phyloP scores from a whole-genome alignment of 2,329 filamentous ascomycete genomes.

The Calonectria crousiana region DNA sequence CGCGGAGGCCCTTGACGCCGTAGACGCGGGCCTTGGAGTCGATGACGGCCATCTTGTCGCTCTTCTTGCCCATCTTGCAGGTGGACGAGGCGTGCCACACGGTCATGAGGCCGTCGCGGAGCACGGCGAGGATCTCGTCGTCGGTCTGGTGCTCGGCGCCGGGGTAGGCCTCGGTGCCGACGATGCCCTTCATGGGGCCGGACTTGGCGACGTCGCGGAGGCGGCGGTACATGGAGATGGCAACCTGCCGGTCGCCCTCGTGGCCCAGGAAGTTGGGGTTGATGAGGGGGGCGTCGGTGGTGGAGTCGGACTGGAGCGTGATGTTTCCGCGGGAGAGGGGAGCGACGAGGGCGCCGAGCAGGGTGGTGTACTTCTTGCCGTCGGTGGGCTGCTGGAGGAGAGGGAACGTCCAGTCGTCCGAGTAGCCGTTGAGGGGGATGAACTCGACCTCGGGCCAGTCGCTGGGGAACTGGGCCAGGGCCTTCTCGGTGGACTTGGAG shows the following conservation, averaged over 20 bases:
- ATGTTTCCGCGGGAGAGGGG: constrained; percentile 56
- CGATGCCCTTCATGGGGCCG: constrained; percentile 14
- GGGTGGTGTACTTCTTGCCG: constrained; percentile 27
- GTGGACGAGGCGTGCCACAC: constrained; percentile 18
- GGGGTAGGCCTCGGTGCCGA: constrained; percentile 12
- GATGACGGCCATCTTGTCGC: constrained; percentile 48
- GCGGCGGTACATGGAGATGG: constrained; percentile 57
- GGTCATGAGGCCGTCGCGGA: constrained; percentile 4
- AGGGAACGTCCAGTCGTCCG: constrained; percentile 34
- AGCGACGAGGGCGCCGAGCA: constrained; percentile 45
- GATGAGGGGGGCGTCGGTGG: constrained; percentile 53
- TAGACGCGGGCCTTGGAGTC: constrained; percentile 46
- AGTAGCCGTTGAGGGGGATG: constrained; percentile 37
- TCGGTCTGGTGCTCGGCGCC: constrained; percentile 18
- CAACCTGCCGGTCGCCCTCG: constrained; percentile 50
- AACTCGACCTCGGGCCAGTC: constrained; percentile 39
- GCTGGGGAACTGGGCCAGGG: constrained; percentile 15
- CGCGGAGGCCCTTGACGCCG: constrained; percentile 46
- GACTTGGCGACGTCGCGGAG: constrained; percentile 49
- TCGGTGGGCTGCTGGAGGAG: constrained; percentile 34
- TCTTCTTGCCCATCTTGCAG: constrained; percentile 45
- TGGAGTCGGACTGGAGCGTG: constrained; percentile 50
- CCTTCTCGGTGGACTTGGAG: constrained; percentile 28
- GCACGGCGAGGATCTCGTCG: constrained; percentile 2
- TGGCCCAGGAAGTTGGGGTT: constrained; percentile 59